These are phyloP conservation scores for Citrus glauca DNA, from an alignment of 345 rosid species.

Conservation along the genomic window DNA sequence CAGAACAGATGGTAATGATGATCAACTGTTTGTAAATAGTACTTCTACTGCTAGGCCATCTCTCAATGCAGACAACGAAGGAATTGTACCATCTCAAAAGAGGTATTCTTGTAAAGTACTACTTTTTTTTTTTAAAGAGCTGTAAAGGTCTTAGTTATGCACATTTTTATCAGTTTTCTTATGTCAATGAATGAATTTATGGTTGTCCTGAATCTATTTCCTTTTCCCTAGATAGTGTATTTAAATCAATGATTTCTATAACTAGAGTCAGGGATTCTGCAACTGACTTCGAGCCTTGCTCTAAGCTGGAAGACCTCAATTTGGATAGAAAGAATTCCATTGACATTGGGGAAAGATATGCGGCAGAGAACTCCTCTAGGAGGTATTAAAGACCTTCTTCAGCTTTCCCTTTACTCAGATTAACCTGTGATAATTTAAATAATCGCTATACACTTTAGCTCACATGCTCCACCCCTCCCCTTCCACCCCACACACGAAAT, in stretches of 20 bases:
- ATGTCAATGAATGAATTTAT: not conserved
- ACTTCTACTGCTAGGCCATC: conserved; percentile 26
- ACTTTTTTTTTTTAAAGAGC: too few relatives aligned
- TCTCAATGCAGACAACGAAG: conserved; percentile 27
- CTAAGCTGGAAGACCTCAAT: conserved; percentile 70
- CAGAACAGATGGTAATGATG: conserved; percentile 31
- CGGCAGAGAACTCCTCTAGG: conserved; percentile 22
- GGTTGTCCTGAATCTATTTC: not conserved
- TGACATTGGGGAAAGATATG: conserved; percentile 28
- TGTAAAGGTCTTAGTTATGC: conserved; percentile 3
- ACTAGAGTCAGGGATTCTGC: conserved; percentile 41
- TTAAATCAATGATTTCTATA: conserved; percentile 1
- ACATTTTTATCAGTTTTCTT: not conserved
- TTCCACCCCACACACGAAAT: not conserved
- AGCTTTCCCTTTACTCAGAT: not conserved
- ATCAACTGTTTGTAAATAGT: conserved; percentile 21
- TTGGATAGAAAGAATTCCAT: conserved; percentile 54
- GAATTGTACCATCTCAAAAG: conserved; percentile 30
- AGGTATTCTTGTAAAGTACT: conserved; percentile 32
- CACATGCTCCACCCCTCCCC: not conserved
- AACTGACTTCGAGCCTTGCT: conserved; percentile 67
- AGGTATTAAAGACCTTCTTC: conserved; percentile 32
- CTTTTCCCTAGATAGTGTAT: not conserved
- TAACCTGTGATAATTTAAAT: not conserved
- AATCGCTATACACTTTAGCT: not conserved